phyloP scores from a whole-genome alignment of 2,329 filamentous ascomycete species.

The Penicillium sp. region DNA sequence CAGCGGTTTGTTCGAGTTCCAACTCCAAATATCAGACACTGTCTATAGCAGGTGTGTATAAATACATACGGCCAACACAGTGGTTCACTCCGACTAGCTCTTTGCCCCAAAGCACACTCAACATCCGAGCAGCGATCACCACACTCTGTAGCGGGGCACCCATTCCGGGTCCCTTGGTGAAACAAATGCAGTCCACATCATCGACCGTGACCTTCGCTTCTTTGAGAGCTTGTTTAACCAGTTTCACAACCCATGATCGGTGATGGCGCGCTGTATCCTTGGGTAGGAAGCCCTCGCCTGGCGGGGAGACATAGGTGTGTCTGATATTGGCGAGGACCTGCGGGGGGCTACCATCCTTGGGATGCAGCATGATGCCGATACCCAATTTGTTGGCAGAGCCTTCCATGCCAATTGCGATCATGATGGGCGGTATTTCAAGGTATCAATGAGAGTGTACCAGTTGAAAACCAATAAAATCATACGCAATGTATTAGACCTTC shows the following conservation, averaged over 20 bases:
- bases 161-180: slow-evolving; percentile 95
- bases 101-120: slow-evolving; percentile 80
- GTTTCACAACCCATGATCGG: slow-evolving; percentile 73
- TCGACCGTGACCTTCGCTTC: slow-evolving; percentile 60
- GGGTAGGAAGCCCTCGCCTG: slow-evolving; percentile 89
- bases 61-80: slow-evolving; percentile 73
- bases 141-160: slow-evolving; percentile 86
- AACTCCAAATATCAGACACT: not conserved
- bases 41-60: not conserved
- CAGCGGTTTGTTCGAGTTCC: not conserved
- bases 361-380: slow-evolving; percentile 84
- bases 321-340: slow-evolving; percentile 87
- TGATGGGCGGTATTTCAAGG: slow-evolving; percentile 29
- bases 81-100: slow-evolving; percentile 95
- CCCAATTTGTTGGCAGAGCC: slow-evolving; percentile 98
- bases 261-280: slow-evolving; percentile 96
- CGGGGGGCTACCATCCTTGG: slow-evolving; percentile 52
- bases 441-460: not conserved
- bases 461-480: not conserved
- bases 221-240: slow-evolving; percentile 76
- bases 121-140: slow-evolving; percentile 77
- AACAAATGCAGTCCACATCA: slow-evolving; percentile 89
- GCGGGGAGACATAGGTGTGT: slow-evolving; percentile 88
- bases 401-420: slow-evolving; percentile 74
- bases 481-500: not conserved